Percentiles rank a stretch among this genome's conserved stretches.
Evolutionary conservation across 108 stramenopile genomes (phyloP).

Genomic region (Skeletonema marinoi): DNA sequence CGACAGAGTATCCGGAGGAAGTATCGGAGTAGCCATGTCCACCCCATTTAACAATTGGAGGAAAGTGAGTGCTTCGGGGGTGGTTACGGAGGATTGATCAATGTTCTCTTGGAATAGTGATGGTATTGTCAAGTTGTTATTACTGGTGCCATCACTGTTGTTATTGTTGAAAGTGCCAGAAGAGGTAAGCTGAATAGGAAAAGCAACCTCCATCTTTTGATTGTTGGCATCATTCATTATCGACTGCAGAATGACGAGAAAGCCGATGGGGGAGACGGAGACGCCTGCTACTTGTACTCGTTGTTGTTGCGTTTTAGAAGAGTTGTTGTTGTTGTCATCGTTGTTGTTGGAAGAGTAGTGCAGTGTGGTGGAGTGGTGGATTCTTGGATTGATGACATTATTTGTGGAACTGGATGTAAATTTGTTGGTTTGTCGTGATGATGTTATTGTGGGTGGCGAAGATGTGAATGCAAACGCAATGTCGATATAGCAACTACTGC

Average conservation of each 20-base stretch:
- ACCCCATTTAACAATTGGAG: conserved; percentile 68
- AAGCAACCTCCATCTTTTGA: conserved; percentile 3
- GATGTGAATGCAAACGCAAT: no score
- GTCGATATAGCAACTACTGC: no score
- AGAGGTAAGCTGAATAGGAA: conserved; percentile 16
- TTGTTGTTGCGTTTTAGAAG: background rate
- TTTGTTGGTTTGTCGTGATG: no score
- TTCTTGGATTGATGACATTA: no score
- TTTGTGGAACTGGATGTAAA: no score
- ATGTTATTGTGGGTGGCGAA: no score
- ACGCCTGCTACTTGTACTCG: conserved; percentile 16
- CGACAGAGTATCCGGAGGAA: conserved; percentile 61
- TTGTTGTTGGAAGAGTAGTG: background rate
- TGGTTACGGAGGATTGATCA: conserved; percentile 51
- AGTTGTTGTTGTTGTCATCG: background rate
- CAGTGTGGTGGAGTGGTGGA: background rate
- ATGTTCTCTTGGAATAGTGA: conserved; percentile 27
- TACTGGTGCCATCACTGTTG: background rate
- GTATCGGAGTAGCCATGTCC: conserved; percentile 78
- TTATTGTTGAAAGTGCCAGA: background rate
- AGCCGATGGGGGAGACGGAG: conserved; percentile 24
- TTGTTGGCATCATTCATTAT: background rate
- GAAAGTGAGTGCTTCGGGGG: conserved; percentile 73
- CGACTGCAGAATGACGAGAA: conserved; percentile 16
- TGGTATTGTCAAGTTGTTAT: conserved; percentile 8